Evolutionary conservation across 2,329 filamentous ascomycete genomes (phyloP).

Genomic region (Penicillium janthinellum): DNA sequence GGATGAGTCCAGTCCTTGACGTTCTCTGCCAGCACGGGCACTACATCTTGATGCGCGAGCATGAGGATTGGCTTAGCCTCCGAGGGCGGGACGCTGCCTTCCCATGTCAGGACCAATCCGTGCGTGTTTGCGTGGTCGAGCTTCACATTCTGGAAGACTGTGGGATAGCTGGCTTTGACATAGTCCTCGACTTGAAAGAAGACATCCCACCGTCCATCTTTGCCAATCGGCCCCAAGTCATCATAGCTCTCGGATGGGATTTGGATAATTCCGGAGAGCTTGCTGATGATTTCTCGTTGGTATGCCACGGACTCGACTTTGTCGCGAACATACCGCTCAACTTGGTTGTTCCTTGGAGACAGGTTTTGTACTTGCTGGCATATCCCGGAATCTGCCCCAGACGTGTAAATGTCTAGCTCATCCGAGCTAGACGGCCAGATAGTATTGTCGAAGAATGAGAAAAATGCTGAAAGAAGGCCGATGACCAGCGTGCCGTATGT

Average conservation of each 20-base stretch:
- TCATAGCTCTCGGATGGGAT: slow-evolving; percentile 58
- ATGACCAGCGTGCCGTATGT: background rate
- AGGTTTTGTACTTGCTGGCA: slow-evolving; percentile 22
- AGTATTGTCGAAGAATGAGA: background rate
- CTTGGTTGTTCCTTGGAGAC: slow-evolving; percentile 19
- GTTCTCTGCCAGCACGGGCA: slow-evolving; percentile 53
- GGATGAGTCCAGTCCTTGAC: slow-evolving; percentile 59
- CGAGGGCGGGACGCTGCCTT: slow-evolving; percentile 40
- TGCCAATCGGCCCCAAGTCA: slow-evolving; percentile 56
- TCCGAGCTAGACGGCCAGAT: background rate
- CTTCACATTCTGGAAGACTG: slow-evolving; percentile 49
- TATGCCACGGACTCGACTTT: slow-evolving; percentile 16
- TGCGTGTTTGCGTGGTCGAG: slow-evolving; percentile 62
- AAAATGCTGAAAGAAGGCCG: slow-evolving; percentile 3
- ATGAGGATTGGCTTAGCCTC: slow-evolving; percentile 56
- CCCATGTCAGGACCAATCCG: slow-evolving; percentile 47
- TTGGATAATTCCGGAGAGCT: slow-evolving; percentile 39
- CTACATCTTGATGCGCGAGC: slow-evolving; percentile 67
- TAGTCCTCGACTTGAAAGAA: slow-evolving; percentile 56
- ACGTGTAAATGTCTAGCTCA: slow-evolving; percentile 6
- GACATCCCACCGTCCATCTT: slow-evolving; percentile 59
- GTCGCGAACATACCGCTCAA: slow-evolving; percentile 17
- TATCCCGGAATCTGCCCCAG: slow-evolving; percentile 8
- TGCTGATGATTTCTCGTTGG: slow-evolving; percentile 17
- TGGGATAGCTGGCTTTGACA: slow-evolving; percentile 53